Evolutionary conservation across 202 grass and related monocot species (phyloP).

Genomic region (Schoenoplectus triqueter): DNA sequence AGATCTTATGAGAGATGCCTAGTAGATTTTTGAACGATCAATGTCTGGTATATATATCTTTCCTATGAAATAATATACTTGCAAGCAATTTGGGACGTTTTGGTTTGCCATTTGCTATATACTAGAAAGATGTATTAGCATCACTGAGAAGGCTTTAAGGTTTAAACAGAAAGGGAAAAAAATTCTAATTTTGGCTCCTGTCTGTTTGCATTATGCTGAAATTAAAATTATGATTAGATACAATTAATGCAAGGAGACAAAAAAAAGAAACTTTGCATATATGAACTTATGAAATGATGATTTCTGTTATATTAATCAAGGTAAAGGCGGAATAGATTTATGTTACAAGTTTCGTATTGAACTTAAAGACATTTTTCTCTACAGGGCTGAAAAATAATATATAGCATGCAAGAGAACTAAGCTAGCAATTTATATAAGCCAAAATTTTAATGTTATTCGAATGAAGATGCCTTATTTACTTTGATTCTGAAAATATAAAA

Average conservation of each 20-base stretch:
- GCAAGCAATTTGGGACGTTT: too few species aligned
- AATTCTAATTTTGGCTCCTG: not conserved
- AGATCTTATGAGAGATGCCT: not conserved
- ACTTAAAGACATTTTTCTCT: too few species aligned
- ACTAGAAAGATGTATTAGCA: not conserved
- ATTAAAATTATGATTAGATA: not conserved
- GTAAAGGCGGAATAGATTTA: not conserved
- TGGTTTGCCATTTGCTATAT: too few species aligned
- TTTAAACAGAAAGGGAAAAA: not conserved
- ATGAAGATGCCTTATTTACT: too few species aligned
- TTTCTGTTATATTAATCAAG: not conserved
- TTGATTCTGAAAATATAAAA: too few species aligned
- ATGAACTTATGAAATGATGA: not conserved
- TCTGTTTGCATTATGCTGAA: not conserved
- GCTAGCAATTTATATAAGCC: not conserved
- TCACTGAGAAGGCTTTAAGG: not conserved
- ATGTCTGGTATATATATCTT: not conserved
- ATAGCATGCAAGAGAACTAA: not conserved
- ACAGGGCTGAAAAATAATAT: too few species aligned
- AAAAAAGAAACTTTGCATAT: not conserved
- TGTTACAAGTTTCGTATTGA: too few species aligned
- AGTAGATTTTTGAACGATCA: not conserved
- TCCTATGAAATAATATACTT: not conserved
- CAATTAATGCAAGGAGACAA: not conserved
- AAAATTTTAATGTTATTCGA: not conserved